These are phyloP conservation scores for Yamadazyma atmosphaerica DNA, from an alignment of 1,139 yeast species.

Conservation along the genomic window DNA sequence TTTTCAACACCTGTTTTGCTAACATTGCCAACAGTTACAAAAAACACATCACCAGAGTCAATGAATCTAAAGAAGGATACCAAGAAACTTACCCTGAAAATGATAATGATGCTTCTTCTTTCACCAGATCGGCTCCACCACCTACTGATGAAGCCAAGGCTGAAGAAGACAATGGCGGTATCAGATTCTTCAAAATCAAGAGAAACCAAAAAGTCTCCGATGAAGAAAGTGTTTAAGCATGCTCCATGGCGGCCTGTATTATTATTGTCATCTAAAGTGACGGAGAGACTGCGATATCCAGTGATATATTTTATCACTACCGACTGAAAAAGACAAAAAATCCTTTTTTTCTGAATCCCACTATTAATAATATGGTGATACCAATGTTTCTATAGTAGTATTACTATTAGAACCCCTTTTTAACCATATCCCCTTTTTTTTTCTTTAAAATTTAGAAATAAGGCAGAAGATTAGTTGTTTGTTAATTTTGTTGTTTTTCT, in stretches of 20 bases:
- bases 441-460: neutral
- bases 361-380: neutral
- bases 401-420: neutral
- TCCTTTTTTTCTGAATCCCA: no score
- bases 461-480: slow-evolving; percentile 1
- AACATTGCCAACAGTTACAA: slow-evolving; percentile 49
- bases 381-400: neutral
- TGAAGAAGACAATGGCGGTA: slow-evolving; percentile 56
- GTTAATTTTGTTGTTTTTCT: neutral
- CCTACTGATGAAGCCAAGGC: slow-evolving; percentile 27
- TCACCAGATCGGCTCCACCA: slow-evolving; percentile 40
- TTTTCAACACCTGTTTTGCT: slow-evolving; percentile 56
- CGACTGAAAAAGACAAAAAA: no score
- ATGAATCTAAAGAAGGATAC: slow-evolving; percentile 19
- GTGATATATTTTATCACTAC: no score
- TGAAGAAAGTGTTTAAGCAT: slow-evolving; percentile 56
- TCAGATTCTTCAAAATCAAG: slow-evolving; percentile 75
- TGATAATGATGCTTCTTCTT: slow-evolving; percentile 45
- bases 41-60: slow-evolving; percentile 42
- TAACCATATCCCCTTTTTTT: neutral
- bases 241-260: neutral
- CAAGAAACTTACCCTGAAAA: slow-evolving; percentile 12
- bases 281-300: no score
- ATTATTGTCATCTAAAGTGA: neutral
- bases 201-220: slow-evolving; percentile 62